phyloP scores from a whole-genome alignment of 2,329 filamentous ascomycete genomes.

The Colletotrichum acutatum region DNA sequence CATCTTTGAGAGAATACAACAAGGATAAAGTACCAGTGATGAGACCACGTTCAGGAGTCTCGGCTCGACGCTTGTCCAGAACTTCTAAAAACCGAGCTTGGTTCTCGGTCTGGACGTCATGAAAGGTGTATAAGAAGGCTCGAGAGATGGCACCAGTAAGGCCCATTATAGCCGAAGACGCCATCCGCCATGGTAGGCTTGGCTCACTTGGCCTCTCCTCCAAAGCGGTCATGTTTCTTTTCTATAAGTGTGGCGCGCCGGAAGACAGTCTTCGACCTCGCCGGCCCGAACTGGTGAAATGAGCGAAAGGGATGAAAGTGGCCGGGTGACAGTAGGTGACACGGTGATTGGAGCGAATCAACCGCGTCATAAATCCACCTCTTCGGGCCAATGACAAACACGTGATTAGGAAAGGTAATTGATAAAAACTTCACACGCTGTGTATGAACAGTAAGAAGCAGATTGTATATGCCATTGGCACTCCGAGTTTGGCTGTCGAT shows the following conservation, averaged over 20 bases:
- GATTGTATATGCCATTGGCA: conserved; percentile 3
- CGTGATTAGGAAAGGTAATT: background rate
- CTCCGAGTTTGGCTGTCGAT: background rate
- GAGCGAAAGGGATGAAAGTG: conserved; percentile 4
- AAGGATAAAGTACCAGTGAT: conserved; percentile 67
- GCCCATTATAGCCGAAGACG: conserved; percentile 81
- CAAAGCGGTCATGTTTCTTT: conserved; percentile 8
- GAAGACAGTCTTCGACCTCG: background rate
- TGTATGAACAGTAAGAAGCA: background rate
- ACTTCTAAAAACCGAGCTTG: conserved; percentile 79
- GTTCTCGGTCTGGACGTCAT: conserved; percentile 80
- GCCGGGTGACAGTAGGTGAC: background rate
- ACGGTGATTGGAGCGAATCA: background rate
- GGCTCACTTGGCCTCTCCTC: conserved; percentile 53
- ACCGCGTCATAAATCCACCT: conserved; percentile 10
- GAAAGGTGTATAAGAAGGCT: conserved; percentile 80
- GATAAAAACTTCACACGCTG: background rate
- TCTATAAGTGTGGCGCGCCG: background rate
- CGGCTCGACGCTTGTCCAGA: conserved; percentile 76
- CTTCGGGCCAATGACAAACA: background rate
- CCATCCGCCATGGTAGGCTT: conserved; percentile 75
- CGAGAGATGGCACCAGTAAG: conserved; percentile 77
- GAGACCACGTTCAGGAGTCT: conserved; percentile 77
- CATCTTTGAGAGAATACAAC: background rate
- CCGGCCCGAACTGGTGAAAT: background rate